These are phyloP conservation scores for Penicillium cosmopolitanum DNA, from an alignment of 495 filamentous ascomycete genomes.

Conservation along the genomic window DNA sequence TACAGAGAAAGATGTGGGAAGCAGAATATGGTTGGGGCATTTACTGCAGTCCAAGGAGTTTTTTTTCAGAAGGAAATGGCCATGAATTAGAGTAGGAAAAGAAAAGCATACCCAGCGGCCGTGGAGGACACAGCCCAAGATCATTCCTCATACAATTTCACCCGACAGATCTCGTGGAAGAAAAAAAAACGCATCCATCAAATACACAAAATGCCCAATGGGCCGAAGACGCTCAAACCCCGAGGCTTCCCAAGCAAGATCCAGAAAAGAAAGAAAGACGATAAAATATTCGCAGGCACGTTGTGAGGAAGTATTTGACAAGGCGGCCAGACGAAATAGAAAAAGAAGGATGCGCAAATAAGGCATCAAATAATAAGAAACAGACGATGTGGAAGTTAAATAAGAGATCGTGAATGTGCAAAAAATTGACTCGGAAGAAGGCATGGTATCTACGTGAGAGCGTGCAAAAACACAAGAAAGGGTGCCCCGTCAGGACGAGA, in stretches of 20 bases:
- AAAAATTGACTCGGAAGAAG: slow-evolving; percentile 17
- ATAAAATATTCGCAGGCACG: slow-evolving; percentile 3
- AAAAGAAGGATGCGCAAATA: slow-evolving; percentile 15
- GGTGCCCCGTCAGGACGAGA: slow-evolving; percentile 29
- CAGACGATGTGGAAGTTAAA: slow-evolving; percentile 11
- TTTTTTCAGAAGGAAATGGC: background rate
- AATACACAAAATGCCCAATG: slow-evolving; percentile 3
- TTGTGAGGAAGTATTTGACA: slow-evolving; percentile 11
- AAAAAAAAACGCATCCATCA: background rate
- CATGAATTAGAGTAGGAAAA: slow-evolving; percentile 10
- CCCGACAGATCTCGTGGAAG: slow-evolving; percentile 19
- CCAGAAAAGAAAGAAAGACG: background rate
- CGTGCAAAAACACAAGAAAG: slow-evolving; percentile 26
- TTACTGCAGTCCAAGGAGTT: background rate
- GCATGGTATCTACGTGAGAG: slow-evolving; percentile 37
- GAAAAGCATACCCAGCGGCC: slow-evolving; percentile 9
- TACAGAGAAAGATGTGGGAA: background rate
- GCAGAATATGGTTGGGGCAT: background rate
- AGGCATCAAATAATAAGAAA: slow-evolving; percentile 14
- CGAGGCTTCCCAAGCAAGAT: slow-evolving; percentile 2
- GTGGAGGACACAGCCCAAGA: slow-evolving; percentile 21
- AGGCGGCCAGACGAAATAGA: slow-evolving; percentile 1
- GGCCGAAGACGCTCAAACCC: slow-evolving; percentile 17
- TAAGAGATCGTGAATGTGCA: slow-evolving; percentile 31
- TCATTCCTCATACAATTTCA: slow-evolving; percentile 28